These are phyloP conservation scores for Macrolepiota fuliginosa DNA, from an alignment of 768 basidiomycete genomes.

Conservation along the genomic window DNA sequence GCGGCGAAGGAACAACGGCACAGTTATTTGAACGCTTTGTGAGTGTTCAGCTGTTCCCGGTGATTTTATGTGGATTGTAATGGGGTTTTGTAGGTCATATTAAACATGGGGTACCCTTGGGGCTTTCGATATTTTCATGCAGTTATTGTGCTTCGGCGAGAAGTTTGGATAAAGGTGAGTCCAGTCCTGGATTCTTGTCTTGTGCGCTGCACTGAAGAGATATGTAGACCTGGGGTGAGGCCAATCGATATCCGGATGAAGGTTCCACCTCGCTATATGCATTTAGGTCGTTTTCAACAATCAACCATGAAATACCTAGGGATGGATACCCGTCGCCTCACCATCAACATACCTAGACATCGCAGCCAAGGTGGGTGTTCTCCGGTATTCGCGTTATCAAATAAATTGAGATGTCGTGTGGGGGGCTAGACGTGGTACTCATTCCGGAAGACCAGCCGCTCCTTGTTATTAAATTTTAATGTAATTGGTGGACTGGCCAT, in stretches of 20 bases:
- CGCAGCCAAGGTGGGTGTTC: conserved; percentile 62
- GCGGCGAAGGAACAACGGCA: conserved; percentile 2
- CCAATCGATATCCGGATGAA: conserved; percentile 33
- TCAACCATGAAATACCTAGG: conserved; percentile 38
- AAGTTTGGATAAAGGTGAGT: not conserved
- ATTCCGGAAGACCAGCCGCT: conserved; percentile 89
- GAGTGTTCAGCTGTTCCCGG: too few relatives aligned
- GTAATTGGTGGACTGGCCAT: conserved; percentile 69
- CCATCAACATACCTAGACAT: conserved; percentile 46
- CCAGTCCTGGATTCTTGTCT: too few relatives aligned
- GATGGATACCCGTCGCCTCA: too few relatives aligned
- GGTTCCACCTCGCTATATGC: conserved; percentile 14
- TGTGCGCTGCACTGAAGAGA: not conserved
- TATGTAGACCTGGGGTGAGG: conserved; percentile 65
- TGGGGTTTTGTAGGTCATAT: too few relatives aligned
- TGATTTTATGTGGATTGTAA: too few relatives aligned
- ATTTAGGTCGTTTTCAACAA: conserved; percentile 33
- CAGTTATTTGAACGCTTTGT: too few relatives aligned
- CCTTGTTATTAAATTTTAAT: conserved; percentile 84
- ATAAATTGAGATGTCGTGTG: too few relatives aligned
- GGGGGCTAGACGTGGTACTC: conserved; percentile 71
- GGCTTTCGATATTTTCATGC: conserved; percentile 44
- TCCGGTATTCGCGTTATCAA: not conserved
- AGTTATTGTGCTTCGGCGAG: too few relatives aligned
- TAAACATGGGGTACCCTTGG: conserved; percentile 61